Conservation (phyloP, 2,329 filamentous ascomycete species). For the Stenocarpella maydis region DNA sequence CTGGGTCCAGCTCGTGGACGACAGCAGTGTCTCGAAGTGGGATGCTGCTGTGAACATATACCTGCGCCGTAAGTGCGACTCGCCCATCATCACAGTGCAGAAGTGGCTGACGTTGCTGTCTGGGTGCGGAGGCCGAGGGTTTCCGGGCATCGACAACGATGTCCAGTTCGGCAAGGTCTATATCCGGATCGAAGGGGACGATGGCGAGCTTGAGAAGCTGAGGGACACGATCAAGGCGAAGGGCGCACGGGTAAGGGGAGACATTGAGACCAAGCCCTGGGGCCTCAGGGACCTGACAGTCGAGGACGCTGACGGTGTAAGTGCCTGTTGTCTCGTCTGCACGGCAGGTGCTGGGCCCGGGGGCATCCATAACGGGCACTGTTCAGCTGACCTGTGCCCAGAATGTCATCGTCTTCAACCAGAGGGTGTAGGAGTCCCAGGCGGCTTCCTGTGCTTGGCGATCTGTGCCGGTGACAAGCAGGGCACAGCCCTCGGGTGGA, state of each 20-base stretch:
- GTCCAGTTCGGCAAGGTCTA: slow-evolving; percentile 27
- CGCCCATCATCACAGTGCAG: neutral
- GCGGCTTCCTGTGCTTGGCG: too few relatives aligned
- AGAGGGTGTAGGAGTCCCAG: neutral
- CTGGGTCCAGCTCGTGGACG: slow-evolving; percentile 26
- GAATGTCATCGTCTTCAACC: slow-evolving; percentile 25
- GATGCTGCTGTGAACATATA: slow-evolving; percentile 27
- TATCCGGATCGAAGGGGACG: slow-evolving; percentile 12
- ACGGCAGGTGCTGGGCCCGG: too few relatives aligned
- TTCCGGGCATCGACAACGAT: slow-evolving; percentile 8
- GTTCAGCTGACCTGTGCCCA: neutral
- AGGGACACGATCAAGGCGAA: neutral
- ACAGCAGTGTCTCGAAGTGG: slow-evolving; percentile 7
- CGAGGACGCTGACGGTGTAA: slow-evolving; percentile 18
- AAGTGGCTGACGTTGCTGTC: neutral
- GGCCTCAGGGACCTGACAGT: slow-evolving; percentile 12
- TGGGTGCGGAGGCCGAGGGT: neutral
- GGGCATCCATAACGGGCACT: neutral
- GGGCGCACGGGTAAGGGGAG: neutral
- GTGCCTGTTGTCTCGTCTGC: neutral
- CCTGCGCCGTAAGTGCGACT: slow-evolving; percentile 1
- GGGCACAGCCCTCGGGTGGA: neutral
- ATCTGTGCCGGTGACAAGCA: too few relatives aligned
- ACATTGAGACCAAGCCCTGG: slow-evolving; percentile 18
- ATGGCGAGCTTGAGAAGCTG: slow-evolving; percentile 22